phyloP scores from a whole-genome alignment of 768 basidiomycete genomes.

The Pleurotus salmoneostramineus region DNA sequence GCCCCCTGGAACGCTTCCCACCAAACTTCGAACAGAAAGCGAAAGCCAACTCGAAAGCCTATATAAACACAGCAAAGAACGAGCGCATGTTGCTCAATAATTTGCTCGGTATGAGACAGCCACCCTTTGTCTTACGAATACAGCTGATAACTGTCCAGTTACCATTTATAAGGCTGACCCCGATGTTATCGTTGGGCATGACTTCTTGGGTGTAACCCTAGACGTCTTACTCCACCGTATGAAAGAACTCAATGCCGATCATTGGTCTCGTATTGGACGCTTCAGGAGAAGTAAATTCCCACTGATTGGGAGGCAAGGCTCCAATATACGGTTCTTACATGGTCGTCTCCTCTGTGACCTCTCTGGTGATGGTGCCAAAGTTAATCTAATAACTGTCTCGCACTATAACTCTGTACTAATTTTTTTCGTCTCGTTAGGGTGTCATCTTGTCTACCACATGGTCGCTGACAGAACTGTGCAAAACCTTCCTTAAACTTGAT shows the following conservation, averaged over 20 bases:
- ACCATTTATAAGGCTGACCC: constrained; percentile 85
- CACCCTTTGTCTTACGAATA: not conserved
- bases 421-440: constrained; percentile 42
- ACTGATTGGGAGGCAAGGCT: constrained; percentile 73
- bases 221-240: constrained; percentile 91
- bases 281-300: constrained; percentile 86
- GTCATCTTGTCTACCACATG: constrained; percentile 98
- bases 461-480: constrained; percentile 97
- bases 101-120: constrained; percentile 55
- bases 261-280: constrained; percentile 92
- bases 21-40: constrained; percentile 74
- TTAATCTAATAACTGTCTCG: constrained; percentile 23
- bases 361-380: constrained; percentile 92
- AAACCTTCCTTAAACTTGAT: constrained; percentile 78
- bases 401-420: not conserved
- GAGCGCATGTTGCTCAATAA: constrained; percentile 85
- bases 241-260: constrained; percentile 85
- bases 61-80: constrained; percentile 70
- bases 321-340: constrained; percentile 77
- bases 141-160: constrained; percentile 33
- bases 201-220: constrained; percentile 85
- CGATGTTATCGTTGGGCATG: constrained; percentile 92
- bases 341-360: constrained; percentile 91
- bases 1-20: constrained; percentile 87
- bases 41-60: constrained; percentile 57